phyloP scores from a whole-genome alignment of 2,329 filamentous ascomycete genomes.

The Aschersonia sp. region DNA sequence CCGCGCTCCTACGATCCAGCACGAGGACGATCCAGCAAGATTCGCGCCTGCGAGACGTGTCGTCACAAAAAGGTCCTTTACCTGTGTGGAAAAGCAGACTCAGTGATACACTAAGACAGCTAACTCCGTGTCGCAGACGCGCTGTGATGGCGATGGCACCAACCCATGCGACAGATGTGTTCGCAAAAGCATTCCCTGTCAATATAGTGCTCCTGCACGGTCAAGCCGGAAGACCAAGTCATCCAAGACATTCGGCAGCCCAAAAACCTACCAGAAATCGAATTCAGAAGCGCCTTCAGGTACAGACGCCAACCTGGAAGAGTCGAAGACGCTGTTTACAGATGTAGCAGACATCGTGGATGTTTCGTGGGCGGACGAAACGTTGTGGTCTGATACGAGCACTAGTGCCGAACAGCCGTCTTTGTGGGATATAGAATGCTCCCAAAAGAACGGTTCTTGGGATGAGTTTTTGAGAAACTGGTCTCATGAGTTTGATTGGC shows the following conservation, averaged over 20 bases:
- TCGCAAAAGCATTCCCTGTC: not conserved
- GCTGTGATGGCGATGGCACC: constrained; percentile 1
- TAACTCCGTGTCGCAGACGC: not conserved
- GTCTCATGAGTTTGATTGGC: not conserved
- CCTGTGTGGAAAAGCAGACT: too few relatives aligned
- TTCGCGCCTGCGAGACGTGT: constrained; percentile 2
- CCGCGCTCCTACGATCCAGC: constrained; percentile 2
- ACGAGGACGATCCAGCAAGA: constrained; percentile 1
- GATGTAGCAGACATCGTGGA: too few relatives aligned
- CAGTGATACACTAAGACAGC: too few relatives aligned
- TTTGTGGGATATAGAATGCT: not conserved
- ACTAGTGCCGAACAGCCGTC: too few relatives aligned
- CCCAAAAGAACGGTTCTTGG: not conserved
- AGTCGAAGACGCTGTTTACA: too few relatives aligned
- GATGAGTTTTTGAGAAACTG: not conserved
- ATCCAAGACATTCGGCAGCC: too few relatives aligned
- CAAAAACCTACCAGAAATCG: too few relatives aligned
- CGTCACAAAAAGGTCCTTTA: constrained; percentile 2
- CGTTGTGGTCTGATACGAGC: too few relatives aligned
- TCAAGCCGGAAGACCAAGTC: not conserved
- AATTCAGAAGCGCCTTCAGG: too few relatives aligned
- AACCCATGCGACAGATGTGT: constrained; percentile 1
- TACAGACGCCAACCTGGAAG: too few relatives aligned
- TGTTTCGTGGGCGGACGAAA: too few relatives aligned
- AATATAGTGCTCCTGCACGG: not conserved